Evolutionary conservation across 257 asterid genomes (phyloP).

Genomic region (Haberlea rhodopensis): DNA sequence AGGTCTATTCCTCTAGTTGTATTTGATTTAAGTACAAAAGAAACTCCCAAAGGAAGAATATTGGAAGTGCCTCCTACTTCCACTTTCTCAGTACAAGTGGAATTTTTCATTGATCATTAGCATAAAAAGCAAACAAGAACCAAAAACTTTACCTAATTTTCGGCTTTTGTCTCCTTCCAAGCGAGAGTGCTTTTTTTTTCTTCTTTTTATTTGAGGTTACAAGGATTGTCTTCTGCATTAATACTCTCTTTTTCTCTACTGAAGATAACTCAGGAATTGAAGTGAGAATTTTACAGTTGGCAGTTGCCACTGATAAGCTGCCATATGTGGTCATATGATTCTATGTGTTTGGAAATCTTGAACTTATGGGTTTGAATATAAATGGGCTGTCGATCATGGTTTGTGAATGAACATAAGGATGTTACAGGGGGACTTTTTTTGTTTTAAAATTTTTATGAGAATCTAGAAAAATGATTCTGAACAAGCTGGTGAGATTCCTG

Average conservation of each 20-base stretch:
- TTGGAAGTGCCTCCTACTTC: constrained; percentile 1
- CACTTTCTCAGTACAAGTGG: not conserved
- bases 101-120: constrained; percentile 3
- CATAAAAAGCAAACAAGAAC: constrained; percentile 2
- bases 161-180: not conserved
- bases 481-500: constrained; percentile 24
- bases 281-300: constrained; percentile 4
- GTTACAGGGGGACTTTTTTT: not conserved
- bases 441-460: constrained; percentile 13
- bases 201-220: constrained; percentile 1
- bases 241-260: constrained; percentile 15
- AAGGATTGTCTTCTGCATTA: constrained; percentile 13
- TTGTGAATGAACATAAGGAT: constrained; percentile 5
- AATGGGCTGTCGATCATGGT: not conserved
- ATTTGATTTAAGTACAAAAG: not conserved
- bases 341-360: constrained; percentile 12
- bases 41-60: constrained; percentile 9
- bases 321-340: not conserved
- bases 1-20: constrained; percentile 1
- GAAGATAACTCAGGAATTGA: constrained; percentile 8
- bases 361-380: constrained; percentile 15
- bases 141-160: not conserved
- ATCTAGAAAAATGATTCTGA: constrained; percentile 11
- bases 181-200: not conserved
- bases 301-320: constrained; percentile 14